Evolutionary conservation across 176 grass and related monocot genomes (phyloP), one percentile per base, ranked within the genome.

Genomic region (Pontederia paniculata): DNA sequence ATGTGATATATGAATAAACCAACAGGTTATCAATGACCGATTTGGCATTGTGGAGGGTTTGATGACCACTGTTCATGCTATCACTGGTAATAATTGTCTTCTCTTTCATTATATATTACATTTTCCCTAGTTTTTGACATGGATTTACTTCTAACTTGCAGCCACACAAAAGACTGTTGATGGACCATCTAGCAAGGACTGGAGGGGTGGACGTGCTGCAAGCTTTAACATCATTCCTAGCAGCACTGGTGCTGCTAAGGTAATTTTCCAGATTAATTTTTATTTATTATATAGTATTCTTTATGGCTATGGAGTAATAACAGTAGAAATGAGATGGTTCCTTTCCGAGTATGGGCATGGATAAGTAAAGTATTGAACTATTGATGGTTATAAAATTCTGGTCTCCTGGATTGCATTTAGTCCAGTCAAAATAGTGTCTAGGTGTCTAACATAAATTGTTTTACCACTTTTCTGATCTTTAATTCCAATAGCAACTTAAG

Each of bases 151-250:
- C 17, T 11, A 25, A 16, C 47, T 48, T 47, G 45, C 44, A 63
- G 60, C 60, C 42, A 63, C 60, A 3, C 60, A 63, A 63, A 63
- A 63, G 60, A 63, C 60, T 12, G 60, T 63, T 47, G 60, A 63
- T 48, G 60, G 60, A 16, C 60, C 60, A 21, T 63, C 60, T 7
- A 63, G 60, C 11, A 63, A 63, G 60, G 60, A 63, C 44, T 63
- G 60, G 60, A 63, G 60, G 47, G 60, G 60, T 63, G 60, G 60
- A 47, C 60, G 60, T 48, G 60, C 60, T 63, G 60, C 60, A 45
- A 63, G 60, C 17, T 63, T 63, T 44, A 63, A 63, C 44, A 63
- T 63, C 18, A 63, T 63, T 45, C 60, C 60, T 14, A 63, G 60
- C 44, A 63, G 60, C 17, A 63, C 60, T 9, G 60, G 60, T 63